A percentile compares a stretch with the other conserved stretches of the same genome.
These are phyloP conservation scores for Nannochloris sp. DNA, from an alignment of 139 green algal species.

Conservation along the genomic window DNA sequence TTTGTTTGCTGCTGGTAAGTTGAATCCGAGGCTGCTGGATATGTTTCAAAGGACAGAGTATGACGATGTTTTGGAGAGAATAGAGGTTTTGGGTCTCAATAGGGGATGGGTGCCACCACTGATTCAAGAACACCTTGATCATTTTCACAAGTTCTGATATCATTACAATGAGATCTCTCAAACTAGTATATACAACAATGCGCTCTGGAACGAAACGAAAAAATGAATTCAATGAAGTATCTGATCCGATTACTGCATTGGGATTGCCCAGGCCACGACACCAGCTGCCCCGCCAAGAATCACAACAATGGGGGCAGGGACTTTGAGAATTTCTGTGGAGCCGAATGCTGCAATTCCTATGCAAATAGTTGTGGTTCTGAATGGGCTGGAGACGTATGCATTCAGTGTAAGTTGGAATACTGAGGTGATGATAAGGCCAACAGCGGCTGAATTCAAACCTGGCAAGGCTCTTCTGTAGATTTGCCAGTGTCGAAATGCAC, in stretches of 20 bases:
- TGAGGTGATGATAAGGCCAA: slow-evolving; percentile 78
- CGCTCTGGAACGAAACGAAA: no score
- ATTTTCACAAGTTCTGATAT: not conserved
- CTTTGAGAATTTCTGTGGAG: slow-evolving; percentile 45
- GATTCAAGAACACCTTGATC: not conserved
- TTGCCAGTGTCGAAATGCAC: slow-evolving; percentile 44
- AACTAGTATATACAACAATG: no score
- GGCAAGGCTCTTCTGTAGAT: slow-evolving; percentile 52
- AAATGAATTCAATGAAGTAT: slow-evolving; percentile 6
- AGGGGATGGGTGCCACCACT: slow-evolving; percentile 9
- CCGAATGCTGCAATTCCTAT: slow-evolving; percentile 64
- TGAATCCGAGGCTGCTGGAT: slow-evolving; percentile 10
- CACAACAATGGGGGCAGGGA: slow-evolving; percentile 66
- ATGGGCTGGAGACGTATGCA: slow-evolving; percentile 42
- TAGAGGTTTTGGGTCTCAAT: slow-evolving; percentile 7
- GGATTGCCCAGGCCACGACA: slow-evolving; percentile 48
- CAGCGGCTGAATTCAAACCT: slow-evolving; percentile 72
- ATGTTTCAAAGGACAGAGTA: slow-evolving; percentile 15
- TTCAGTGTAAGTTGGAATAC: slow-evolving; percentile 73
- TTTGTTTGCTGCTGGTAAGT: slow-evolving; percentile 5
- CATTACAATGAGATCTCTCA: not conserved
- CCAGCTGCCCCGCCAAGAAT: slow-evolving; percentile 55
- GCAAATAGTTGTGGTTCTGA: slow-evolving; percentile 50
- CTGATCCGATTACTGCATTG: slow-evolving; percentile 41
- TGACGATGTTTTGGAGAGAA: not conserved